phyloP scores from a whole-genome alignment of 2,329 filamentous ascomycete genomes.

The Beauveria sp. region DNA sequence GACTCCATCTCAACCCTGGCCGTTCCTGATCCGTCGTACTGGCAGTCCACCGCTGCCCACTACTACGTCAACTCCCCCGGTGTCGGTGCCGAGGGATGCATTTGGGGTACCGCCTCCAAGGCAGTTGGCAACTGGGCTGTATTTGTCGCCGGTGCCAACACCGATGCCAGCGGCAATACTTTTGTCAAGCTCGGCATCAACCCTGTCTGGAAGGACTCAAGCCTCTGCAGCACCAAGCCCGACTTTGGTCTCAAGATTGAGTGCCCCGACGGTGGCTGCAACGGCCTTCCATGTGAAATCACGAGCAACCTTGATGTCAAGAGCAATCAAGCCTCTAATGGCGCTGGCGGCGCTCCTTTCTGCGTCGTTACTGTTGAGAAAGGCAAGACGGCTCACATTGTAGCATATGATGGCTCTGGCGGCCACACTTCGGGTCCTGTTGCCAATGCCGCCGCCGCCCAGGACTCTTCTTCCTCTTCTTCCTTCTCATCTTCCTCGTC shows the following conservation, averaged over 20 bases:
- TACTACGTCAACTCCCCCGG: conserved; percentile 76
- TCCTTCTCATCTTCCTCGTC: conserved; percentile 1
- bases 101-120: conserved; percentile 59
- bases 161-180: conserved; percentile 54
- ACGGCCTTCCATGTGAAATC: conserved; percentile 67
- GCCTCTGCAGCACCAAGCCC: conserved; percentile 50
- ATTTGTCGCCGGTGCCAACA: conserved; percentile 71
- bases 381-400: conserved; percentile 58
- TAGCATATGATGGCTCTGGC: conserved; percentile 42
- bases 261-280: conserved; percentile 59
- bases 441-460: conserved; percentile 14
- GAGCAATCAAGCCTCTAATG: conserved; percentile 45
- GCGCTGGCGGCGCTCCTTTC: conserved; percentile 62
- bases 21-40: conserved; percentile 63
- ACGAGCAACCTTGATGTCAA: conserved; percentile 56
- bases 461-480: conserved; percentile 14
- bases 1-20: conserved; percentile 50
- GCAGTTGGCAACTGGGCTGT: conserved; percentile 70
- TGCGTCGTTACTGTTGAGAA: conserved; percentile 70
- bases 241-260: conserved; percentile 62
- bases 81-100: conserved; percentile 53
- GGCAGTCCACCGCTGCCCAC: conserved; percentile 66
- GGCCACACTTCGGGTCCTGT: conserved; percentile 10
- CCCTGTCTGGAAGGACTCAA: conserved; percentile 57
- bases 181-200: conserved; percentile 74